phyloP scores from a whole-genome alignment of 768 basidiomycete species.

The Boletellus emodensis region DNA sequence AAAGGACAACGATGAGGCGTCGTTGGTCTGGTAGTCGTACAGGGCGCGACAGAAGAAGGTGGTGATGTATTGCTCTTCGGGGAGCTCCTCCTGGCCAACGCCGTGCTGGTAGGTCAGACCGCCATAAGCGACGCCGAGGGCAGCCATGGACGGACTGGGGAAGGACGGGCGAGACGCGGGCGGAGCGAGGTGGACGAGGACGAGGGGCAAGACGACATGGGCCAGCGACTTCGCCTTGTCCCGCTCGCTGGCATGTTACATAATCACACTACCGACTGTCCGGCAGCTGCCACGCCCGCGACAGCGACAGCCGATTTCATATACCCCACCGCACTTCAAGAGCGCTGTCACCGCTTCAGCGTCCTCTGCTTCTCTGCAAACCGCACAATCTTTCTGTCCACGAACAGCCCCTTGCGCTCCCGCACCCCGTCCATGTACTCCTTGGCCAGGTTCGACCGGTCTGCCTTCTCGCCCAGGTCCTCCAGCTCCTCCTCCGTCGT shows the following conservation, averaged over 20 bases:
- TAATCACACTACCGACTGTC: conserved; percentile 18
- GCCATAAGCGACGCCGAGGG: conserved; percentile 22
- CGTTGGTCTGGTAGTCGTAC: conserved; percentile 88
- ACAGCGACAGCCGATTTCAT: conserved; percentile 10
- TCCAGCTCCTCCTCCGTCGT: conserved; percentile 96
- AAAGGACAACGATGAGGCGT: conserved; percentile 87
- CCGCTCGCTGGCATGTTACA: conserved; percentile 16
- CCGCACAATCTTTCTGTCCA: conserved; percentile 92
- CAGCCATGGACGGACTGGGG: conserved; percentile 21
- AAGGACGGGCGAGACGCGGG: not conserved
- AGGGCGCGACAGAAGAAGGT: conserved; percentile 88
- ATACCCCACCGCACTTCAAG: not conserved
- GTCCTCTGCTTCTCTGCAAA: conserved; percentile 98
- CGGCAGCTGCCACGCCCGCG: conserved; percentile 4
- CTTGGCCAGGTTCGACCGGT: conserved; percentile 89
- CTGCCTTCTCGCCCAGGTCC: conserved; percentile 95
- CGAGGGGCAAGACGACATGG: conserved; percentile 12
- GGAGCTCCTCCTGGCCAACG: conserved; percentile 26
- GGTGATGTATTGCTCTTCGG: conserved; percentile 57
- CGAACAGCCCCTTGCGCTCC: conserved; percentile 92
- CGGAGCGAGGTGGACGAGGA: conserved; percentile 6
- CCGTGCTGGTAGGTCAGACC: conserved; percentile 18
- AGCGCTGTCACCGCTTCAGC: conserved; percentile 47
- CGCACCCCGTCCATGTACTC: conserved; percentile 88
- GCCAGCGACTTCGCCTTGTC: conserved; percentile 11